phyloP scores from a whole-genome alignment of 768 basidiomycete genomes.

The Mycena metata region DNA sequence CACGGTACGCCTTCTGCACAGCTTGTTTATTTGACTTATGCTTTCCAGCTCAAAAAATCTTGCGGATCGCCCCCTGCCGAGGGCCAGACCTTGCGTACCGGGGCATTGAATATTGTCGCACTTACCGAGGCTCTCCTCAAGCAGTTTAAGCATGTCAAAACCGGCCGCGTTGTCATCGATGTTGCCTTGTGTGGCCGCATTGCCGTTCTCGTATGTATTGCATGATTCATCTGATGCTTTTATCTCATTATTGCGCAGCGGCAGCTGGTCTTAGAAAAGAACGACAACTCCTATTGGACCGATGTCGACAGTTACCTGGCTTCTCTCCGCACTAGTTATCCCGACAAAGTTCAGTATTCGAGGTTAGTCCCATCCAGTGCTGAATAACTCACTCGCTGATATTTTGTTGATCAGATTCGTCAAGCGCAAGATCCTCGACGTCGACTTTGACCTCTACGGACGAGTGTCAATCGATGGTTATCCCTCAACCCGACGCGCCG shows the following conservation, averaged over 20 bases:
- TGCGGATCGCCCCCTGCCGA: not conserved
- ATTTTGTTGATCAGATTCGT: slow-evolving; percentile 1
- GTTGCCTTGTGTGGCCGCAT: not conserved
- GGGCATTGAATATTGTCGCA: not conserved
- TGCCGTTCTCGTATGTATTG: slow-evolving; percentile 3
- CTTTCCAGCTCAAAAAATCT: not conserved
- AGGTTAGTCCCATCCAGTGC: too few species aligned
- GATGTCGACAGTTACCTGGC: not conserved
- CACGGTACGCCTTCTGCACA: too few species aligned
- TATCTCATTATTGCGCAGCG: not conserved
- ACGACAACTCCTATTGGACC: slow-evolving; percentile 3
- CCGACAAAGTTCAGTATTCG: not conserved
- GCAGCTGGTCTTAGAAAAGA: not conserved
- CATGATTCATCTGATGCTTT: not conserved
- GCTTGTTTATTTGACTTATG: not conserved
- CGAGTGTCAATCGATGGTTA: not conserved
- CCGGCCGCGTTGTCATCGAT: not conserved
- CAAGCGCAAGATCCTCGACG: not conserved
- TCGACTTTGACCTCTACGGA: not conserved
- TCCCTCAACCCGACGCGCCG: not conserved
- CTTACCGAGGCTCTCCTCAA: not conserved
- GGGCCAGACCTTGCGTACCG: not conserved
- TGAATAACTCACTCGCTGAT: too few species aligned
- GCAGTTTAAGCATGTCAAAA: slow-evolving; percentile 11
- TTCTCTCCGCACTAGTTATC: not conserved